A percentile compares a stretch with the other conserved stretches of the same genome.
Evolutionary conservation across 768 basidiomycete species (phyloP).

Genomic region (Fibroporia radiculosa): DNA sequence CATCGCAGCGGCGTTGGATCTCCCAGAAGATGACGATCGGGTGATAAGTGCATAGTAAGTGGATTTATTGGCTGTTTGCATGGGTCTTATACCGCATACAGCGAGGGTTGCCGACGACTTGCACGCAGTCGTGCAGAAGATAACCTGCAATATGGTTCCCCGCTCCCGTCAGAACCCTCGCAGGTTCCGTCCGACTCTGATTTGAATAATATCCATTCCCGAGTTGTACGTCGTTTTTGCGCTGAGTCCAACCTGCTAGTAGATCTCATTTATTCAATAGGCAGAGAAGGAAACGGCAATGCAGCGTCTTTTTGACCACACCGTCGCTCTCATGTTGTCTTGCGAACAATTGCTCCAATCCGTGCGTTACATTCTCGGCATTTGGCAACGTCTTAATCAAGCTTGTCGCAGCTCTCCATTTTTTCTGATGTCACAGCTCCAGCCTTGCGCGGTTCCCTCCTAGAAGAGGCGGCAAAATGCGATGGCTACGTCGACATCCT

Average conservation of each 20-base stretch:
- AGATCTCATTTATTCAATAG: neutral
- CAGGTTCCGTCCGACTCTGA: neutral
- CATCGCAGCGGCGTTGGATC: neutral
- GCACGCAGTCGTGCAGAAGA: constrained; percentile 2
- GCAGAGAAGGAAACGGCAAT: constrained; percentile 6
- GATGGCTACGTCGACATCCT: constrained; percentile 11
- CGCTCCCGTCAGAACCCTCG: neutral
- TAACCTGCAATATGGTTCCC: constrained; percentile 6
- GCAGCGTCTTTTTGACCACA: constrained; percentile 5
- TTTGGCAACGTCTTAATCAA: too few relatives aligned
- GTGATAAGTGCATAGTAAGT: constrained; percentile 2
- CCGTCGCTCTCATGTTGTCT: constrained; percentile 3
- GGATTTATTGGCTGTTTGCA: too few relatives aligned
- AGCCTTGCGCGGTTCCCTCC: neutral
- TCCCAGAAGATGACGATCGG: neutral
- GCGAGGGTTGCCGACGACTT: neutral
- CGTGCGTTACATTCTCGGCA: neutral
- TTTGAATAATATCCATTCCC: neutral
- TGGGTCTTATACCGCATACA: neutral
- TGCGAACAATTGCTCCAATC: constrained; percentile 4
- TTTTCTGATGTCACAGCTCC: constrained; percentile 5
- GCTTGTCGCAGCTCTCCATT: neutral
- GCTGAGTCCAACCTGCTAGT: neutral
- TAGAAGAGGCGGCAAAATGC: constrained; percentile 1
- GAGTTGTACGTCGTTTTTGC: constrained; percentile 1